These are phyloP conservation scores for Moringa oleifera DNA, from an alignment of 345 rosid genomes.

Conservation along the genomic window DNA sequence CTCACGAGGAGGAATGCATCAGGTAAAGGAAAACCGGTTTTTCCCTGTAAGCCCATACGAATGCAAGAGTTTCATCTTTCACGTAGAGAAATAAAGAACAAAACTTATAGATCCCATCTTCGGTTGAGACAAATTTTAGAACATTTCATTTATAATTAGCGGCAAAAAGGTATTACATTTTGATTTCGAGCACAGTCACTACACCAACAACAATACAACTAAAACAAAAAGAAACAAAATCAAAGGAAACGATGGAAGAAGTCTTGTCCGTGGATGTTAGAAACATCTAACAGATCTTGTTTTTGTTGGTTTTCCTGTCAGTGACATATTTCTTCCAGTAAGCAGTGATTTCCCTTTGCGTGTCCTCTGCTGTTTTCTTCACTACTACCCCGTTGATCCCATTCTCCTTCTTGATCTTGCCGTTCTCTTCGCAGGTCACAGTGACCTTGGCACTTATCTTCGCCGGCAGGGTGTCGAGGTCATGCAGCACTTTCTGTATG, in stretches of 20 bases:
- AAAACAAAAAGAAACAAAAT: too few species aligned
- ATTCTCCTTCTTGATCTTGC: neutral
- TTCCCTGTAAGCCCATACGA: too few species aligned
- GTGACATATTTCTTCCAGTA: conserved; percentile 72
- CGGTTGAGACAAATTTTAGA: too few species aligned
- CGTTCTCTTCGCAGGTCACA: conserved; percentile 10
- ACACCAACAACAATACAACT: too few species aligned
- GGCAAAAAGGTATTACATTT: too few species aligned
- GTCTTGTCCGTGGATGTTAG: neutral
- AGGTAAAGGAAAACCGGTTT: too few species aligned
- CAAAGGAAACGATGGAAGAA: neutral
- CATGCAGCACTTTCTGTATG: conserved; percentile 67
- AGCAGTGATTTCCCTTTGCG: conserved; percentile 55
- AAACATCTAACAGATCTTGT: conserved; percentile 41
- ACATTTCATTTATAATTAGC: too few species aligned
- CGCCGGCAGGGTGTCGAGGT: conserved; percentile 63
- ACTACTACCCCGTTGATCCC: conserved; percentile 2
- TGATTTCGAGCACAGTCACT: too few species aligned
- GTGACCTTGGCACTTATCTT: conserved; percentile 35
- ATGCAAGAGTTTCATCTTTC: too few species aligned
- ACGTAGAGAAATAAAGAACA: too few species aligned
- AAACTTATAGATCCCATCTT: too few species aligned
- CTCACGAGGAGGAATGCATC: too few species aligned
- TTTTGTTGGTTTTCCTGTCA: conserved; percentile 46
- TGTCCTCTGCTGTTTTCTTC: conserved; percentile 69